Base-by-base conservation (phyloP, 1,139 yeast species). In the Debaryomyces nepalensis region DNA sequence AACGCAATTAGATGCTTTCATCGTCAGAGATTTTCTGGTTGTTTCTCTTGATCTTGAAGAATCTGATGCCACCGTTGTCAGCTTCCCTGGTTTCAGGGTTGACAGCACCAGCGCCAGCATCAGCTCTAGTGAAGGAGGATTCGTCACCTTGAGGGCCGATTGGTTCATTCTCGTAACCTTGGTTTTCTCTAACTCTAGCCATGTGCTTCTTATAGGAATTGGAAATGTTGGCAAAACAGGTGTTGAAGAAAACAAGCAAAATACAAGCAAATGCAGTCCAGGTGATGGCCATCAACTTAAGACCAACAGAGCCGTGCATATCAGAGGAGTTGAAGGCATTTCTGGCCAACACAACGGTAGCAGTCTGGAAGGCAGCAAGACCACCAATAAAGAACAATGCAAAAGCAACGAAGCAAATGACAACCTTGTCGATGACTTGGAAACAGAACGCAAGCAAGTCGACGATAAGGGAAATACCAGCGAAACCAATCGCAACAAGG, bases 31-130 rank as follows among this genome's bases (percentile, higher is more conserved):
- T 71, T 59, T 77, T 77, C 54, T 78, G 75, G 63, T 81, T 81
- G 63, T 81, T 81, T 72, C 89, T 83, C 68, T 84, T 83, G 48
- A 85, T 82, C 58, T 82, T 84, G 73, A 85, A 85, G 67, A 85
- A 85, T 64, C 87, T 82, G 55, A 85, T 84, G 42, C 91, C 93
- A 37, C 86, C 82, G 47, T 64, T 61, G 47, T 58, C 57, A 32
- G 63, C 66, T 52, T 78, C 70, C 49, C 64, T 68, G 40, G 55
- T 50, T 35, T 58, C 59, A 42, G 55, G 54, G 37, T 57, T 79
- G 24, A 52, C 64, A 18, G 63, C 58, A 7, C 67, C 67, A 21
- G 63, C 59, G 15, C 67, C 67, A 21, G 63, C 59, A 10, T 29
- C n/a, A 35, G 65, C 48, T 64, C 77, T 70, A 42, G 77, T 72